Evolutionary conservation across 371 early-diverging fungal genomes (phyloP).

Genomic region (Mucor plumbeus): DNA sequence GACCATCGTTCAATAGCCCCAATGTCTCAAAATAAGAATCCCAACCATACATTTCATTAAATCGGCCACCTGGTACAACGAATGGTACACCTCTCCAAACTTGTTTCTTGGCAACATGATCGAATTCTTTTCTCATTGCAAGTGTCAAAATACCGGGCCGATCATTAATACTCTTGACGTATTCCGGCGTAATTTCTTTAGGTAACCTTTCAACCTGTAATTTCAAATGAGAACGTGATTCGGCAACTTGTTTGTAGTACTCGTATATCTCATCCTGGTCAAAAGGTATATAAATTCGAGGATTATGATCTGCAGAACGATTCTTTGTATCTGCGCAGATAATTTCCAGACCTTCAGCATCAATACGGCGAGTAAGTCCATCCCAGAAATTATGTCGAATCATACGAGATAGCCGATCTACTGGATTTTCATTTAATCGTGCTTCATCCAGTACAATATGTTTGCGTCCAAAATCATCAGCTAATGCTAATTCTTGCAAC

Average conservation of each 20-base stretch:
- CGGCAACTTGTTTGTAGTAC: conserved; percentile 74
- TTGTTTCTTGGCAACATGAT: conserved; percentile 47
- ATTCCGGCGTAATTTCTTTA: conserved; percentile 80
- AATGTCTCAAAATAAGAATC: conserved; percentile 92
- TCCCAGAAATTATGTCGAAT: conserved; percentile 92
- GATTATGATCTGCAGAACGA: conserved; percentile 65
- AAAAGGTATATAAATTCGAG: conserved; percentile 87
- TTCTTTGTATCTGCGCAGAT: conserved; percentile 92
- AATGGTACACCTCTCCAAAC: conserved; percentile 79
- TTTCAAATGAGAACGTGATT: conserved; percentile 64
- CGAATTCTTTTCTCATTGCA: conserved; percentile 63
- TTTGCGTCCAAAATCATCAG: conserved; percentile 79
- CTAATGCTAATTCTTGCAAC: conserved; percentile 90
- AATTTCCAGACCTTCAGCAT: conserved; percentile 83
- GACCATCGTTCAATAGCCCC: conserved; percentile 83
- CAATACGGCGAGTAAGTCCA: conserved; percentile 88
- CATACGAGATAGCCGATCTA: conserved; percentile 85
- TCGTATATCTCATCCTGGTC: conserved; percentile 71
- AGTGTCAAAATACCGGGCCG: conserved; percentile 86
- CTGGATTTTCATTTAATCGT: conserved; percentile 88
- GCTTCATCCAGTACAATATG: conserved; percentile 83
- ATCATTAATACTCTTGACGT: conserved; percentile 85
- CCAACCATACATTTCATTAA: conserved; percentile 98
- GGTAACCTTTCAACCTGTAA: conserved; percentile 84
- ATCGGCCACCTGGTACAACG: conserved; percentile 96